Conservation (phyloP, 2,329 filamentous ascomycete genomes). For the Colletotrichum viniferum region DNA sequence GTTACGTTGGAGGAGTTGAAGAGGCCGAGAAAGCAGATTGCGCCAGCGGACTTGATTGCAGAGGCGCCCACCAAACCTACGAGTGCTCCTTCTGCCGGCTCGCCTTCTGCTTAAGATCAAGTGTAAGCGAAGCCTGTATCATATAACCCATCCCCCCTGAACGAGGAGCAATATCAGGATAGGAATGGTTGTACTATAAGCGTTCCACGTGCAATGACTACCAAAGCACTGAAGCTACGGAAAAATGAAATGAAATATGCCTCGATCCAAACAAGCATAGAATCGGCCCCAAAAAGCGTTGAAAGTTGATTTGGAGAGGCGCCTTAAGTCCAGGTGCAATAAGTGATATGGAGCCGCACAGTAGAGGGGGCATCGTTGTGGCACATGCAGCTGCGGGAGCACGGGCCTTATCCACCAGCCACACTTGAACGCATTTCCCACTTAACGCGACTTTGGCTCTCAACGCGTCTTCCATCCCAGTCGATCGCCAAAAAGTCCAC, state of each 20-base stretch:
- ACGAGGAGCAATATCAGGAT: neutral
- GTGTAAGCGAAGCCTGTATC: neutral
- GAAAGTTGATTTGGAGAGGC: neutral
- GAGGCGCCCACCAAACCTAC: constrained; percentile 35
- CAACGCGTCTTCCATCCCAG: constrained; percentile 28
- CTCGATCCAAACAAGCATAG: neutral
- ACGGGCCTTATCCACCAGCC: constrained; percentile 21
- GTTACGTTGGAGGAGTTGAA: constrained; percentile 84
- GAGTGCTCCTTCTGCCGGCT: constrained; percentile 35
- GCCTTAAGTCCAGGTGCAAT: neutral
- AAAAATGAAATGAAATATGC: neutral
- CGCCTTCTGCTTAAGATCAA: constrained; percentile 32
- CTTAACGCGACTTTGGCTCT: constrained; percentile 38
- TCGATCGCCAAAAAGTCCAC: constrained; percentile 18
- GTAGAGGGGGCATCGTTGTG: neutral
- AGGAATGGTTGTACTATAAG: constrained; percentile 18
- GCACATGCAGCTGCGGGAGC: neutral
- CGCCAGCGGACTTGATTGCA: constrained; percentile 44
- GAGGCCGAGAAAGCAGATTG: constrained; percentile 73
- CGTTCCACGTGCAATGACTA: neutral
- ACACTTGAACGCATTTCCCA: constrained; percentile 24
- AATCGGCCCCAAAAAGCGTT: neutral
- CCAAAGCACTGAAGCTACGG: neutral
- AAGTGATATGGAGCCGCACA: neutral
- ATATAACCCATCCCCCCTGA: neutral